Evolutionary conservation across 805 yeast species (phyloP), one percentile per base, ranked within the genome.

Genomic region (Yamadazyma sp.): DNA sequence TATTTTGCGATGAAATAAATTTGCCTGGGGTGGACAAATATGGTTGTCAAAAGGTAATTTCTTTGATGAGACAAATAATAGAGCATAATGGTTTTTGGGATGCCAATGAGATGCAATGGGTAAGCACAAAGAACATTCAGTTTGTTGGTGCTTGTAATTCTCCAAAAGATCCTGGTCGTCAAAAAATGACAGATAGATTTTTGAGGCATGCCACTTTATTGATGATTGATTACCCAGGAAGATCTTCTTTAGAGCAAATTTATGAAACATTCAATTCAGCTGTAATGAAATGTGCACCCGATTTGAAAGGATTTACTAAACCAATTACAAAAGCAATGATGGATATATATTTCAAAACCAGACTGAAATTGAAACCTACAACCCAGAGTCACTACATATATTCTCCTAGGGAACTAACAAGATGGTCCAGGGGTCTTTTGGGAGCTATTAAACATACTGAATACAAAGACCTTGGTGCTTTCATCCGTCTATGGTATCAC

Each of bases 101-200:
- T 32, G 57, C 70, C 0, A 49, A 58, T 8, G 76, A 75, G 19
- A 65, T 69, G 30, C 68, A 69, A 17, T 91, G 96, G 95, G 77
- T 89, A 1, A 44, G 62, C 0, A 40, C 87, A 7, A 62, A 69
- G 12, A 70, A 79, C 30, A 67, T 91, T 18, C 94, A 84, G 50
- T 70, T 91, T 60, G 93, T 88, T n/a, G 97, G 94, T 7, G 97
- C 98, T 0, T 91, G 98, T 55, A 91, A 91, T 50, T 93, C 96
- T 1, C 81, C 96, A 0, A 69, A 80, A 0, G 94, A 85, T 56
- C 75, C 78, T 3, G 96, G 96, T 0, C 69, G 98, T 41, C 62
- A 71, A 8, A 53, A 52, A 3, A 51, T 91, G 15, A 63, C 78
- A 1, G 50, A 63, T 7, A 60, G 96, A 27, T 81, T 89, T 46